phyloP scores from a whole-genome alignment of 176 grass and related monocot species.

The Microstegium vimineum region DNA sequence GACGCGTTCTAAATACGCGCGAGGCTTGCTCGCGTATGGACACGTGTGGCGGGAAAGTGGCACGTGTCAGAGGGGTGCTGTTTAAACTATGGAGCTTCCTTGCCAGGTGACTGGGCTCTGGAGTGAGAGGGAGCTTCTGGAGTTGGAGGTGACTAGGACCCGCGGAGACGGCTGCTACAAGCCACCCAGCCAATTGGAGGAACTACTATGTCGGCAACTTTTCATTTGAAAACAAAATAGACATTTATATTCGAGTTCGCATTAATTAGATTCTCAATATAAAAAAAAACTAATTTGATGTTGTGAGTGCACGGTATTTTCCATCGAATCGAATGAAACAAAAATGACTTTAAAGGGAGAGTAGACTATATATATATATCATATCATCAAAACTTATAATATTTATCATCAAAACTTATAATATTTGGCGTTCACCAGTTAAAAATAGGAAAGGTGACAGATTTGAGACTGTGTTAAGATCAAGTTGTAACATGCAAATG shows the following conservation, averaged over 20 bases:
- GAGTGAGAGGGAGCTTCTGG: slow-evolving; percentile 19
- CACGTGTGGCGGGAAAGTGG: slow-evolving; percentile 38
- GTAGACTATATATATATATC: too few relatives aligned
- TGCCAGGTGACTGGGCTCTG: slow-evolving; percentile 18
- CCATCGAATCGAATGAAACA: too few relatives aligned
- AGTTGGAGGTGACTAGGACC: slow-evolving; percentile 7
- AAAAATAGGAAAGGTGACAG: too few relatives aligned
- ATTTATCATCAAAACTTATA: too few relatives aligned
- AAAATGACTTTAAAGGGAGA: too few relatives aligned
- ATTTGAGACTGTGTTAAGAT: too few relatives aligned
- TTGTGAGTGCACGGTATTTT: not conserved
- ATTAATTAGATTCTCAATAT: not conserved
- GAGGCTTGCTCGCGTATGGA: slow-evolving; percentile 20
- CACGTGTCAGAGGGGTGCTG: slow-evolving; percentile 14
- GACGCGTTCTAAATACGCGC: slow-evolving; percentile 32
- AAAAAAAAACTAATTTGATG: not conserved
- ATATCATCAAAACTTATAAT: too few relatives aligned
- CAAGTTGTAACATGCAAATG: too few relatives aligned
- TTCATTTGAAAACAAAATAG: not conserved
- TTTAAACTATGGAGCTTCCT: not conserved
- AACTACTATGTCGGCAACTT: not conserved
- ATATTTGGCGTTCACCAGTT: too few relatives aligned
- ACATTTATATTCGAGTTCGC: not conserved
- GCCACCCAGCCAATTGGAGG: not conserved
- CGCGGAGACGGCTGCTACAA: not conserved